Conservation (phyloP, 306 rosid genomes). For the Castanea mollissima region DNA sequence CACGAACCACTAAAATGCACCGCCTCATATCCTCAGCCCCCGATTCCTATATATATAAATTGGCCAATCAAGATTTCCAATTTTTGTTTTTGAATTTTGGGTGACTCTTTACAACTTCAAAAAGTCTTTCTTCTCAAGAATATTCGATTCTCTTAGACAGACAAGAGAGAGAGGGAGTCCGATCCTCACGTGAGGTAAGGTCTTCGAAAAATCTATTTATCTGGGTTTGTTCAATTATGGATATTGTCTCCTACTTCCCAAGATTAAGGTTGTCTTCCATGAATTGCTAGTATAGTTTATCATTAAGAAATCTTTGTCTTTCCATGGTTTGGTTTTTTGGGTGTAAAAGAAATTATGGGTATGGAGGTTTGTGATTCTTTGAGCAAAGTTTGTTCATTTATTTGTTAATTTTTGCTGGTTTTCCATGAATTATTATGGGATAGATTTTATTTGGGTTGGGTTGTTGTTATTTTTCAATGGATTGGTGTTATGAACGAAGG, state of each 20-base stretch:
- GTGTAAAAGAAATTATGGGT: background rate
- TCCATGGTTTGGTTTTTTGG: background rate
- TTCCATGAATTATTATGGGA: background rate
- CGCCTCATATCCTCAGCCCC: background rate
- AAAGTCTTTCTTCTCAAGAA: background rate
- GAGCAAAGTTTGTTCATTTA: constrained; percentile 1
- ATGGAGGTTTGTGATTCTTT: background rate
- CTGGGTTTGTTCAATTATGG: background rate
- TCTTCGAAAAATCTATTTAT: background rate
- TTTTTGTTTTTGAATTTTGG: background rate
- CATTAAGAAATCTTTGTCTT: background rate
- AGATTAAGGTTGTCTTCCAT: constrained; percentile 1
- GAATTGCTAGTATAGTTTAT: background rate
- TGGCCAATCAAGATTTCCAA: background rate
- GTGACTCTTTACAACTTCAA: background rate
- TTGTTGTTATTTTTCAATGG: background rate
- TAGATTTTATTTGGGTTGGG: background rate
- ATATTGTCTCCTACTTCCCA: background rate
- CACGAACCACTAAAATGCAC: background rate
- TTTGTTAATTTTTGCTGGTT: constrained; percentile 13
- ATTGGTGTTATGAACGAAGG: background rate
- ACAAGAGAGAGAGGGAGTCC: background rate
- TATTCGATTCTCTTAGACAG: constrained; percentile 3
- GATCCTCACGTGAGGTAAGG: constrained; percentile 17
- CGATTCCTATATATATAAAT: background rate